Percentiles rank a stretch among this genome's conserved stretches.
phyloP scores from a whole-genome alignment of 495 filamentous ascomycete genomes.

The Daldinia childiae region DNA sequence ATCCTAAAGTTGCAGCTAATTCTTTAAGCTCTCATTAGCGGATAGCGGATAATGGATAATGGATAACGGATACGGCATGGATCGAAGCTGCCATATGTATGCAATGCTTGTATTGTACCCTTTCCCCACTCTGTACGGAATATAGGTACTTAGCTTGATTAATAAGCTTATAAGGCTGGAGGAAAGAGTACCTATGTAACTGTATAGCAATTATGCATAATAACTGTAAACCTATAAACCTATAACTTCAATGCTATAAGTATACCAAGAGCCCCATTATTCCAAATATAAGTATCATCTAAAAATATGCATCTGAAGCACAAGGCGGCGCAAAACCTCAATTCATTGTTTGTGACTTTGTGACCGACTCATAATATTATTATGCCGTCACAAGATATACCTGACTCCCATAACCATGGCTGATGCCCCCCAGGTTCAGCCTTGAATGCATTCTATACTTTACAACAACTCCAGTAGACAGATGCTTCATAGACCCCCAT shows the following conservation, averaged over 20 bases:
- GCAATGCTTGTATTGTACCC: neutral
- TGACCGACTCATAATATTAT: constrained; percentile 23
- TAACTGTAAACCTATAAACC: too few relatives aligned
- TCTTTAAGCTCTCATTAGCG: constrained; percentile 1
- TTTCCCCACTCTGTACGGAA: neutral
- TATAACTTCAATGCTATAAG: too few relatives aligned
- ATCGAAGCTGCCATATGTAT: neutral
- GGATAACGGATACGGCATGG: neutral
- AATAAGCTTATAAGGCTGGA: constrained; percentile 2
- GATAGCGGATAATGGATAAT: neutral
- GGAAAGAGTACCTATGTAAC: neutral
- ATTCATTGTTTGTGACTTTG: constrained; percentile 7
- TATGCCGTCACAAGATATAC: constrained; percentile 22
- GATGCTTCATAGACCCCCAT: constrained; percentile 24
- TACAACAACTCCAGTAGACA: constrained; percentile 23
- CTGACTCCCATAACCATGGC: constrained; percentile 26
- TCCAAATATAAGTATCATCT: neutral
- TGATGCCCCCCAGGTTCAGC: constrained; percentile 1
- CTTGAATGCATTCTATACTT: constrained; percentile 37
- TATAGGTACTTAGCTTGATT: neutral
- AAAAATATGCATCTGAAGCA: neutral
- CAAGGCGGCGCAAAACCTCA: neutral
- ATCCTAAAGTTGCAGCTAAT: constrained; percentile 7
- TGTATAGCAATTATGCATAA: neutral
- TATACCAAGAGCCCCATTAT: too few relatives aligned